Evolutionary conservation across 2,329 filamentous ascomycete genomes (phyloP), one percentile per base, ranked within the genome.

Genomic region (Emergomyces africanus): DNA sequence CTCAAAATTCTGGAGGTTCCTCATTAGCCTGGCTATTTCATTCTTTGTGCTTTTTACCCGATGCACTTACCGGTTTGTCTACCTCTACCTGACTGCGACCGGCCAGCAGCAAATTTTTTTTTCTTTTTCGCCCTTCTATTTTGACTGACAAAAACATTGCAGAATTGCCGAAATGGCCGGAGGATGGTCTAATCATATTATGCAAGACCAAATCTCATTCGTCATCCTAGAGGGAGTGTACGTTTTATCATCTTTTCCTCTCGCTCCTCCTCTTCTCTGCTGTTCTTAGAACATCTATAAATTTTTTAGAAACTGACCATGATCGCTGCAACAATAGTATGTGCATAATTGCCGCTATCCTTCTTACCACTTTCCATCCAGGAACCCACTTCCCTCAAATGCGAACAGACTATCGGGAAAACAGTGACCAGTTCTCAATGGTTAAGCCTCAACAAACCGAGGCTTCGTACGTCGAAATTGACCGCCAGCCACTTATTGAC

Each of bases 281-380:
- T 30, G 3, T 6, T 30, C 6, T 30, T 30, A 3, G 30, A 3
- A 30, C 6, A 30, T 30, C 30, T 30, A 30, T 30, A 30, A n/a
- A n/a, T n/a, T 30, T 30, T 6, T 6, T 30, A 3, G 20, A 42
- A 33, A 10, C 54, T 39, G 20, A 55, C 15, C 15, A 23, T 20
- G 30, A 4, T 23, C n/a, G 35, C 30, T 9, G 5, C 18, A 37
- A 37, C 9, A n/a, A 55, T 46, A 55, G 54, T 18, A 30, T 83
- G 68, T 72, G 83, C 57, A 68, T 81, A 30, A 70, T 83, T 60
- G 75, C 78, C 30, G 75, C 76, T 18, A 66, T 73, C 20, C 72
- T 81, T 23, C 73, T 84, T 41, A 79, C 80, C 5, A 68, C 71
- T 28, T 81, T 82, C 69, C 77, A 81, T 49, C 81, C 82, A 0